phyloP scores from a whole-genome alignment of 2,329 filamentous ascomycete genomes.

The Gnomoniopsis smithogilvyi region DNA sequence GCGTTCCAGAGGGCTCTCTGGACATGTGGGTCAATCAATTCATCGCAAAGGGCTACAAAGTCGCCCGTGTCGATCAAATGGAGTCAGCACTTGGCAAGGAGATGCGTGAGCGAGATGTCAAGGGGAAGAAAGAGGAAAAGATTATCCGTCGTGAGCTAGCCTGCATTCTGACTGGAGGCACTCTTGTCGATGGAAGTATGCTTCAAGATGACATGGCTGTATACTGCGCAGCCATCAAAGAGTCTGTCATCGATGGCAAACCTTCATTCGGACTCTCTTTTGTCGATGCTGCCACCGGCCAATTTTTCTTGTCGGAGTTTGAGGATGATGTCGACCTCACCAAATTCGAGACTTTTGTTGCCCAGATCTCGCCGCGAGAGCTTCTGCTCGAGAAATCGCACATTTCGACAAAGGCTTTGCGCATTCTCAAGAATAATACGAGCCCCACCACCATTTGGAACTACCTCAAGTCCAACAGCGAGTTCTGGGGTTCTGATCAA shows the following conservation, averaged over 20 bases:
- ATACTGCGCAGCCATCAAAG: slow-evolving; percentile 93
- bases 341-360: slow-evolving; percentile 94
- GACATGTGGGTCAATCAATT: slow-evolving; percentile 98
- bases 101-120: slow-evolving; percentile 87
- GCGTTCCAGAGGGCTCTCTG: slow-evolving; percentile 92
- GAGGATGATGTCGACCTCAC: slow-evolving; percentile 90
- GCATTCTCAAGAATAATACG: slow-evolving; percentile 96
- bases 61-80: slow-evolving; percentile 93
- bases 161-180: slow-evolving; percentile 87
- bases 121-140: slow-evolving; percentile 75
- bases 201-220: slow-evolving; percentile 97
- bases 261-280: slow-evolving; percentile 91
- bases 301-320: slow-evolving; percentile 92
- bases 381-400: slow-evolving; percentile 83
- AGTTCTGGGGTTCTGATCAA: slow-evolving; percentile 87
- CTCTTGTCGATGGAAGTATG: slow-evolving; percentile 93
- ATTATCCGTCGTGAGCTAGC: slow-evolving; percentile 89
- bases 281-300: slow-evolving; percentile 91
- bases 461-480: slow-evolving; percentile 76
- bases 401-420: slow-evolving; percentile 82
- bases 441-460: slow-evolving; percentile 94
- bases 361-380: slow-evolving; percentile 86
- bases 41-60: slow-evolving; percentile 96
- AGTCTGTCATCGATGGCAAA: slow-evolving; percentile 66
- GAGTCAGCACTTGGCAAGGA: slow-evolving; percentile 95